Evolutionary conservation across 768 basidiomycete species (phyloP), one percentile per base, ranked within the genome.

Genomic region (Mycena maculata): DNA sequence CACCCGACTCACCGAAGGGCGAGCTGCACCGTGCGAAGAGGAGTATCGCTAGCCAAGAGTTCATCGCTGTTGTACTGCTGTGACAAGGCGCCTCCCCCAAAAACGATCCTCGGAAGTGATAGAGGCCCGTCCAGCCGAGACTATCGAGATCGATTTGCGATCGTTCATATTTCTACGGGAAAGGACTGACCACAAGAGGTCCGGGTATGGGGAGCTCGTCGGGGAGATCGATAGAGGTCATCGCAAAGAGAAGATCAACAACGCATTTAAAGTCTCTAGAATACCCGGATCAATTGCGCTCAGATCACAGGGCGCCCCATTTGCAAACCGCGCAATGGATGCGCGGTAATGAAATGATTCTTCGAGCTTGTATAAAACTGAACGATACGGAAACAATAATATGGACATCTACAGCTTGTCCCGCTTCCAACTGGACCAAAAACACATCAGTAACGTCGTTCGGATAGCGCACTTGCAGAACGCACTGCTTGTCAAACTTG

Each of bases 1-100:
- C 42, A 18, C 28, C 11, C 38, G 16, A 72, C 81, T 41, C 77
- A 94, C 94, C 92, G 85, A 45, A 95, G 82, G 11, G 92, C 93
- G 36, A 94, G 86, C 45, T 93, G 83, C 28, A 93, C 85, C 36
- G 90, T 87, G 36, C 90, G 86, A 25, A 92, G 73, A 6, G 92
- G 93, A 1, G 79, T 75, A 49, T 82, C 79, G 57, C 90, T 85
- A 42, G 83, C 73, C 36, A 94, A 73, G 63, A 87, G 82, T 36
- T 85, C 85, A 53, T 89, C 86, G 18, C 80, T 73, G 70, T 92
- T 94, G 73, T 95, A 94, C 54, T 84, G 78, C 20, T 81, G 81
- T 1, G 90, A 91, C 74, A 94, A 88, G 10, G 92, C 75, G 0
- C 87, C 94, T 30, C 91, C 90, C 2, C 94, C 94, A 42, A 90